A percentile compares a stretch with the other conserved stretches of the same genome.
Evolutionary conservation across 2,329 filamentous ascomycete genomes (phyloP).

Genomic region (Trichoderma sp.): DNA sequence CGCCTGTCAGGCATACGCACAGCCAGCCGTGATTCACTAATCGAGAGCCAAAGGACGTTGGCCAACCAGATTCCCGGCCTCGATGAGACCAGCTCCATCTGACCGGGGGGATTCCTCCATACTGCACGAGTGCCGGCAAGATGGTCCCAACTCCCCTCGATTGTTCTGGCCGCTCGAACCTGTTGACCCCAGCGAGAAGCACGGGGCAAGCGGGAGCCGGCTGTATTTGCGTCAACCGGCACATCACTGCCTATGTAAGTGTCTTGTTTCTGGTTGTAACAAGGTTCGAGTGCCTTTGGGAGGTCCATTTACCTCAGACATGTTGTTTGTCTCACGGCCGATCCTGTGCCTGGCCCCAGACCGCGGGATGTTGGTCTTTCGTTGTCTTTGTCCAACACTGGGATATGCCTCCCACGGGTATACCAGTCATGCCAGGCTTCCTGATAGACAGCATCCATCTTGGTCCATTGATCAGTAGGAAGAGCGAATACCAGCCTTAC

Average conservation of each 20-base stretch:
- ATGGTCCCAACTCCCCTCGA: not conserved
- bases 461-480: too few species aligned
- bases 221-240: not conserved
- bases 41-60: conserved; percentile 10
- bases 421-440: not conserved
- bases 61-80: conserved; percentile 8
- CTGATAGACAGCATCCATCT: not conserved
- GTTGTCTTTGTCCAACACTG: not conserved
- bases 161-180: not conserved
- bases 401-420: too few species aligned
- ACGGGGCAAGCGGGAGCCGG: conserved; percentile 8
- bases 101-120: not conserved
- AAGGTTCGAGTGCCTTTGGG: not conserved
- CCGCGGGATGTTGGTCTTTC: conserved; percentile 17
- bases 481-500: not conserved
- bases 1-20: conserved; percentile 29
- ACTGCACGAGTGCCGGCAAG: not conserved
- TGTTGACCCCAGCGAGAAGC: not conserved
- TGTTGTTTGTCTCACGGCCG: conserved; percentile 21
- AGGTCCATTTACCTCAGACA: conserved; percentile 21
- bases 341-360: conserved; percentile 22
- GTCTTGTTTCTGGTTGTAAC: not conserved
- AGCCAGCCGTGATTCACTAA: conserved; percentile 13
- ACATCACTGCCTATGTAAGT: not conserved
- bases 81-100: conserved; percentile 16